A percentile compares a stretch with the other conserved stretches of the same genome.
These are phyloP conservation scores for Erigeron canadensis DNA, from an alignment of 129 eudicot species.

Conservation along the genomic window DNA sequence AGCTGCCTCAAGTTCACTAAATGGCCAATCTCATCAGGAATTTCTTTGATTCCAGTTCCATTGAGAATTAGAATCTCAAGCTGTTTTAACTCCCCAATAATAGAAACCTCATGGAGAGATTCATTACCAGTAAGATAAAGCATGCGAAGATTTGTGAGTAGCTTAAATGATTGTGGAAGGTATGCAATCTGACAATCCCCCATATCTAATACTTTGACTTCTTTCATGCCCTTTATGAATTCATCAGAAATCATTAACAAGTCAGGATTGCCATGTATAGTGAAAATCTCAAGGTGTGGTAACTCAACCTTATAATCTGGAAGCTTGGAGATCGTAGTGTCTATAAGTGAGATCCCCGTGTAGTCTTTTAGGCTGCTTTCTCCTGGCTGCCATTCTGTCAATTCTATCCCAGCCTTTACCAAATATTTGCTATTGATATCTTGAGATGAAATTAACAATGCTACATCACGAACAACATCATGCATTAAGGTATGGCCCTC, in stretches of 20 bases:
- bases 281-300: slow-evolving; percentile 3
- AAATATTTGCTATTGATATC: neutral
- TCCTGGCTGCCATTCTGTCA: neutral
- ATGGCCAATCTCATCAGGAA: no score
- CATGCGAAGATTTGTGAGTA: no score
- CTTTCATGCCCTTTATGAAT: slow-evolving; percentile 8
- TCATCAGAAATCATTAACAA: neutral
- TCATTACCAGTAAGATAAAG: no score
- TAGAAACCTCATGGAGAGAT: no score
- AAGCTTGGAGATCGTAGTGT: neutral
- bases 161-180: slow-evolving; percentile 11
- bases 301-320: neutral
- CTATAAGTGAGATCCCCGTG: slow-evolving; percentile 11
- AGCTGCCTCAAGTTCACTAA: no score
- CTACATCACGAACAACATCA: slow-evolving; percentile 27
- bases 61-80: no score
- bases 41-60: no score
- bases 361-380: neutral
- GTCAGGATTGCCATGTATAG: neutral
- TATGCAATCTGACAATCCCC: neutral
- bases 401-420: neutral
- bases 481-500: neutral
- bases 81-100: no score
- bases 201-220: slow-evolving; percentile 15
- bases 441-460: neutral